These are phyloP conservation scores for Wickerhamiella qilinensis DNA, from an alignment of 805 yeast species.

Conservation along the genomic window DNA sequence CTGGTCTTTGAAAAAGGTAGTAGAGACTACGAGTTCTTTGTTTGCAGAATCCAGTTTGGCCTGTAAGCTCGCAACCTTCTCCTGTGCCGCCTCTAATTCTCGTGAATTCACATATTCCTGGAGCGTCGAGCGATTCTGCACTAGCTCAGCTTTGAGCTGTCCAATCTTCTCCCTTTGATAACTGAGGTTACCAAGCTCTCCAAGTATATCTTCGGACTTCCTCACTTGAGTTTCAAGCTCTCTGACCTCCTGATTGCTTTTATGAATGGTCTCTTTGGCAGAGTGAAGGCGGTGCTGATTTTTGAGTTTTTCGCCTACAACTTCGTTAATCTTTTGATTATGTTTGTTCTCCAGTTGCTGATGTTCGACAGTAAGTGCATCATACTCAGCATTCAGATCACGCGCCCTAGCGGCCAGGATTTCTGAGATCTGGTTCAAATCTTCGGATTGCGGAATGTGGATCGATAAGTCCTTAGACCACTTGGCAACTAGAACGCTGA, in stretches of 20 bases:
- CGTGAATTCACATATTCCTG: background rate
- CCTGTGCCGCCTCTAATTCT: background rate
- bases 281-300: slow-evolving; percentile 11
- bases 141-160: background rate
- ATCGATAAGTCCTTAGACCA: slow-evolving; percentile 4
- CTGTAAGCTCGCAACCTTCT: background rate
- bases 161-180: background rate
- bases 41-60: background rate
- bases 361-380: slow-evolving; percentile 7
- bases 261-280: slow-evolving; percentile 5
- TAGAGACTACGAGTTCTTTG: slow-evolving; percentile 5
- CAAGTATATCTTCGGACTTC: background rate
- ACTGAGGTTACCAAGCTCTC: background rate
- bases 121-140: too few relatives aligned
- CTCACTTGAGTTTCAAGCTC: background rate
- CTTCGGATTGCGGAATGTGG: background rate
- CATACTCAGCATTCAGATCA: slow-evolving; percentile 5
- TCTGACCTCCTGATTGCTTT: background rate
- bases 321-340: slow-evolving; percentile 12
- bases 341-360: slow-evolving; percentile 21
- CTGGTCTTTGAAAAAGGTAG: slow-evolving; percentile 6
- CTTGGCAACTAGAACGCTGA: slow-evolving; percentile 7
- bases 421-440: background rate
- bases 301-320: slow-evolving; percentile 14
- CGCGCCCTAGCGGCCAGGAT: background rate